Conservation (phyloP, 768 basidiomycete genomes). For the Mycena capillaripes region DNA sequence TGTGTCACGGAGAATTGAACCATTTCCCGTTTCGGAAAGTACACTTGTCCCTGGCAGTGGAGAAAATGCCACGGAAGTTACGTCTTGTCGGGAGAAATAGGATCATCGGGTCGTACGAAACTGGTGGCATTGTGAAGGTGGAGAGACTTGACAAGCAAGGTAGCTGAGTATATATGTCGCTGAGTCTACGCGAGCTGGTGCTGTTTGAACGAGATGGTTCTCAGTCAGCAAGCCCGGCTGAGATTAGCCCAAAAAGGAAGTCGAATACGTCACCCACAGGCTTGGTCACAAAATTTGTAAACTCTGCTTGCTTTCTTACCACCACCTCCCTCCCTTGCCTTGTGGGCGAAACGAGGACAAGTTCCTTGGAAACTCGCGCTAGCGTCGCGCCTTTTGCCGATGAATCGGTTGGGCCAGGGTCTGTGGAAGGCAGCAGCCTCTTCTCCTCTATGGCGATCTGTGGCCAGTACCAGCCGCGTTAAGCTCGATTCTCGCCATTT, state of each 20-base stretch:
- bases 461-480: constrained; percentile 32
- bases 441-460: constrained; percentile 17
- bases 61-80: too few relatives aligned
- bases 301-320: background rate
- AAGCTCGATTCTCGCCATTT: constrained; percentile 41
- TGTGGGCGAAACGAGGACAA: background rate
- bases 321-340: background rate
- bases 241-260: background rate
- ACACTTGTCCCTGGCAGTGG: too few relatives aligned
- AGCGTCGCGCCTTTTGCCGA: constrained; percentile 25
- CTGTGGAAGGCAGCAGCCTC: constrained; percentile 19
- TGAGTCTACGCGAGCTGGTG: too few relatives aligned
- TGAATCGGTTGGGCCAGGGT: constrained; percentile 30
- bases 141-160: too few relatives aligned
- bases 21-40: too few relatives aligned
- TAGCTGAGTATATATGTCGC: too few relatives aligned
- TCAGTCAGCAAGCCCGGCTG: background rate
- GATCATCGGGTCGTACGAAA: too few relatives aligned
- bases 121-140: too few relatives aligned
- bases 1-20: too few relatives aligned
- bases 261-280: background rate
- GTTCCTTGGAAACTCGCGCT: background rate
- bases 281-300: constrained; percentile 24
- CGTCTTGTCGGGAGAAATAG: too few relatives aligned
- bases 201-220: too few relatives aligned